Evolutionary conservation across 148 eudicot genomes (phyloP).

Genomic region (Dysphania ambrosioides): DNA sequence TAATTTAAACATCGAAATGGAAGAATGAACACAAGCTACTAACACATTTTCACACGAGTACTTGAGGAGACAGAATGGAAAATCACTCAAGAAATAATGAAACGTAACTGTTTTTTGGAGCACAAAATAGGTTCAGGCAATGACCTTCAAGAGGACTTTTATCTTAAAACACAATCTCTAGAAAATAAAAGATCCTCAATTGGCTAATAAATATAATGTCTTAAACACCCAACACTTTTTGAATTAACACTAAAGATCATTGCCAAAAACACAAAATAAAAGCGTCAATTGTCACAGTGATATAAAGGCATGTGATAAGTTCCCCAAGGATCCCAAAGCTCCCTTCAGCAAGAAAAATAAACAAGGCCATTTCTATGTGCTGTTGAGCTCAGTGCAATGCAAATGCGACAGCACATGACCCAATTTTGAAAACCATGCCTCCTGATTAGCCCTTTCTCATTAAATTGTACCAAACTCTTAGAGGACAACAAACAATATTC

Average conservation of each 20-base stretch:
- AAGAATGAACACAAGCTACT: background rate
- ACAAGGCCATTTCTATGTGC: no score
- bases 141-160: background rate
- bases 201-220: background rate
- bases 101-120: background rate
- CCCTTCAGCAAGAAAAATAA: background rate
- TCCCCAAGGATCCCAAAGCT: background rate
- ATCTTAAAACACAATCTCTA: background rate
- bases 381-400: no score
- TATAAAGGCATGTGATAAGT: background rate
- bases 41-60: background rate
- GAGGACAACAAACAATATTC: no score
- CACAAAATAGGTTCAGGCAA: background rate
- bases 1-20: background rate
- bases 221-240: no score
- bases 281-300: background rate
- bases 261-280: background rate
- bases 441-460: background rate
- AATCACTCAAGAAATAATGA: background rate
- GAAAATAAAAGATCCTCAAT: background rate
- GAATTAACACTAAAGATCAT: background rate
- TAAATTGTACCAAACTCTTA: no score
- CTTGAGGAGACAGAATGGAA: background rate
- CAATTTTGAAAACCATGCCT: background rate
- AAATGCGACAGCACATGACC: no score